Evolutionary conservation across 2,329 filamentous ascomycete genomes (phyloP).

Genomic region (Lojkania enalia): DNA sequence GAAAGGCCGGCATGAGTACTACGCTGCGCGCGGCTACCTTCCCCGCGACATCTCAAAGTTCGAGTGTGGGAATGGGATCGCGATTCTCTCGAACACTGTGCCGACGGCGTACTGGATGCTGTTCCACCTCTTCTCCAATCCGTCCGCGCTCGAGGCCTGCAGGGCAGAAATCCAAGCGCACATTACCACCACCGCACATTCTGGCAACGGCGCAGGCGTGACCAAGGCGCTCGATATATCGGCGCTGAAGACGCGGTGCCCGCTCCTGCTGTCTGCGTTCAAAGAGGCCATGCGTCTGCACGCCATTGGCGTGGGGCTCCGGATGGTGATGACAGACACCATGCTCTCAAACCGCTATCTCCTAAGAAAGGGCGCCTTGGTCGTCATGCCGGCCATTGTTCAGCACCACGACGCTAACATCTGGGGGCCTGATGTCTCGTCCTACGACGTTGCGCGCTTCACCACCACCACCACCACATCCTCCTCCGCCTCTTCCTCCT

Average conservation of each 20-base stretch:
- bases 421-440: constrained; percentile 34
- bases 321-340: constrained; percentile 37
- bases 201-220: not conserved
- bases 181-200: not conserved
- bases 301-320: constrained; percentile 36
- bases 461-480: constrained; percentile 3
- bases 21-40: constrained; percentile 18
- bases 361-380: constrained; percentile 32
- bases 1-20: constrained; percentile 33
- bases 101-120: constrained; percentile 47
- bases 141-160: constrained; percentile 30
- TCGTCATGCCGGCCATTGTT: constrained; percentile 31
- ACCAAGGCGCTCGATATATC: constrained; percentile 28
- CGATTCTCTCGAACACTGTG: constrained; percentile 43
- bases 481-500: constrained; percentile 5
- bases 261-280: constrained; percentile 43
- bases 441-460: constrained; percentile 39
- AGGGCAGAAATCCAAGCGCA: constrained; percentile 25
- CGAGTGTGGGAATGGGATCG: constrained; percentile 43
- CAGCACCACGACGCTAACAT: constrained; percentile 28
- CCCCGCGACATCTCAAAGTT: constrained; percentile 29
- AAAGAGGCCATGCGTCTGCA: constrained; percentile 45
- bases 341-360: constrained; percentile 32
- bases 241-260: constrained; percentile 10
- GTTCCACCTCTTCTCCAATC: constrained; percentile 39